A percentile compares a stretch with the other conserved stretches of the same genome.
Conservation (phyloP, 345 rosid species). For the Syzygium jambos region DNA sequence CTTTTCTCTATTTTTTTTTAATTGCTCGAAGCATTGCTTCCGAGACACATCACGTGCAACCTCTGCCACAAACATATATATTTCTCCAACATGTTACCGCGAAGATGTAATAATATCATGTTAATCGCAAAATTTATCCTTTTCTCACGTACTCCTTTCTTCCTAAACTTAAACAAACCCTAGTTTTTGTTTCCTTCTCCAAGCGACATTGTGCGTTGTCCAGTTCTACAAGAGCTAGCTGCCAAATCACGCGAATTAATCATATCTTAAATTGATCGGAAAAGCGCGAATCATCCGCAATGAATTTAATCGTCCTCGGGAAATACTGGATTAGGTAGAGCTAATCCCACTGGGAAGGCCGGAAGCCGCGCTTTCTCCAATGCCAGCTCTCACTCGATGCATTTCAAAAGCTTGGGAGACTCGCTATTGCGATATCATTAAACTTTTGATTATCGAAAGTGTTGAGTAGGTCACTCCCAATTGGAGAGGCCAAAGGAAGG, state of each 20-base stretch:
- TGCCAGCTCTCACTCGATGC: background rate
- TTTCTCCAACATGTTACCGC: background rate
- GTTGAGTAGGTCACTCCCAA: too few relatives aligned
- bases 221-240: background rate
- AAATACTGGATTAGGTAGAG: conserved; percentile 7
- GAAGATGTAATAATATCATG: background rate
- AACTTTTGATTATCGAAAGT: too few relatives aligned
- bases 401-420: too few relatives aligned
- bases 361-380: background rate
- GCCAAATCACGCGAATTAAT: background rate
- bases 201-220: background rate
- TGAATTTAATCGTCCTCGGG: background rate
- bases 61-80: background rate
- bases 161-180: background rate
- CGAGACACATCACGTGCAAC: conserved; percentile 9
- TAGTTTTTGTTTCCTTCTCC: background rate
- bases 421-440: background rate
- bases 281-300: background rate
- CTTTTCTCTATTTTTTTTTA: background rate
- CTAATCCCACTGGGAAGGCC: background rate
- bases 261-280: rapidly evolving
- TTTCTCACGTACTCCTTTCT: background rate
- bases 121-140: background rate
- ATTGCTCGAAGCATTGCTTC: background rate
- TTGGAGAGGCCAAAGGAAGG: too few relatives aligned